Percentiles rank a stretch among this genome's conserved stretches.
These are phyloP conservation scores for Mariannaea sp. DNA, from an alignment of 2,329 filamentous ascomycete species.

Conservation along the genomic window DNA sequence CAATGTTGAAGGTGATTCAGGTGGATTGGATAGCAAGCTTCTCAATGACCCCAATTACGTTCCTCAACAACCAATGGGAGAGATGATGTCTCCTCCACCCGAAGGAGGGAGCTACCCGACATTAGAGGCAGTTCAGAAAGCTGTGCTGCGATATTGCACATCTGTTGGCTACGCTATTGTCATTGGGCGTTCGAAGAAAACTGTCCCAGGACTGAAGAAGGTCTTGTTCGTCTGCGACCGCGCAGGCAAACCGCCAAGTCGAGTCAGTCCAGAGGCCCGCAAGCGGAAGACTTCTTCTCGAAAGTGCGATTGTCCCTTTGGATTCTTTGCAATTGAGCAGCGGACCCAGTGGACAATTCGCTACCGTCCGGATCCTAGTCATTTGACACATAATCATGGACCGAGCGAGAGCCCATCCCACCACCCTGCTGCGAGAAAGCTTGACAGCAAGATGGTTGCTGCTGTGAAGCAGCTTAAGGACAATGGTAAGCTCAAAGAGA, in stretches of 20 bases:
- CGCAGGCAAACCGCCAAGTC: constrained; percentile 64
- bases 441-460: constrained; percentile 70
- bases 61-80: constrained; percentile 59
- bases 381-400: constrained; percentile 67
- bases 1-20: constrained; percentile 52
- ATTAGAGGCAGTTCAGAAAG: constrained; percentile 67
- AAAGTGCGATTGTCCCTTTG: constrained; percentile 71
- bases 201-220: constrained; percentile 68
- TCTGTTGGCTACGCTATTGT: constrained; percentile 71
- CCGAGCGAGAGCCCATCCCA: constrained; percentile 70
- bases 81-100: constrained; percentile 66
- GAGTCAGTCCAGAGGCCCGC: constrained; percentile 66
- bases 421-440: constrained; percentile 67
- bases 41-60: constrained; percentile 56
- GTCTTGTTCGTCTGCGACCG: constrained; percentile 70
- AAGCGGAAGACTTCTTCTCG: constrained; percentile 71
- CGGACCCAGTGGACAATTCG: constrained; percentile 69
- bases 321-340: constrained; percentile 72
- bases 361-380: constrained; percentile 63
- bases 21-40: constrained; percentile 53
- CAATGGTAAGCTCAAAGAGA: constrained; percentile 55
- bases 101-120: constrained; percentile 68
- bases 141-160: constrained; percentile 67
- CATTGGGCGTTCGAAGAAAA: constrained; percentile 71
- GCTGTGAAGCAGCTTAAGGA: constrained; percentile 70